phyloP scores from a whole-genome alignment of 108 stramenopile species.

The Pinguiococcus pyrenoidosus region DNA sequence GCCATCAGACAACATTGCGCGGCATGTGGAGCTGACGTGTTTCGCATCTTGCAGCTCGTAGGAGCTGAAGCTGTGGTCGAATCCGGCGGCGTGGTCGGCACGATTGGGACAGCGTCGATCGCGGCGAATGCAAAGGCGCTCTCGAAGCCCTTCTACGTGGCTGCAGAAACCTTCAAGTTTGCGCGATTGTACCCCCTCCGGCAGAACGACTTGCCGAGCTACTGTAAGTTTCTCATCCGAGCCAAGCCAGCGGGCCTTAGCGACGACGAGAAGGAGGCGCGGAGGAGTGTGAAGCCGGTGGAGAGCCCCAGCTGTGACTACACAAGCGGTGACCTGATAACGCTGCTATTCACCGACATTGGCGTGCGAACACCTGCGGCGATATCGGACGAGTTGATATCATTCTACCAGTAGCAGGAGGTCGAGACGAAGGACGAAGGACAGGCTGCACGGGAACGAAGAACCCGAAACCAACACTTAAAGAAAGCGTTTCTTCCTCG shows the following conservation, averaged over 20 bases:
- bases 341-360: slow-evolving; percentile 89
- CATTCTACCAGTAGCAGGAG: slow-evolving; percentile 65
- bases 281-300: no score
- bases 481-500: no score
- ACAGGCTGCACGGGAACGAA: no score
- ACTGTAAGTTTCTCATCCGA: no score
- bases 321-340: slow-evolving; percentile 89
- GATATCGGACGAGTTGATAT: slow-evolving; percentile 89
- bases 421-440: background rate
- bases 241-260: no score
- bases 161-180: slow-evolving; percentile 94
- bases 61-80: slow-evolving; percentile 94
- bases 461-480: no score
- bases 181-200: slow-evolving; percentile 82
- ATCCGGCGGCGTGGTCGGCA: slow-evolving; percentile 91
- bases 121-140: slow-evolving; percentile 67
- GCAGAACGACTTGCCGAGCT: slow-evolving; percentile 72
- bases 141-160: slow-evolving; percentile 92
- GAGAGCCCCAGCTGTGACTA: slow-evolving; percentile 71
- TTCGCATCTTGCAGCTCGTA: no score
- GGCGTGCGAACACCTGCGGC: slow-evolving; percentile 93
- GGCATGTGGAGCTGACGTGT: no score
- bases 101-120: slow-evolving; percentile 35
- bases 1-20: no score
- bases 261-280: no score